These are phyloP conservation scores for Candida sp. DNA, from an alignment of 1,139 yeast species.

Conservation along the genomic window DNA sequence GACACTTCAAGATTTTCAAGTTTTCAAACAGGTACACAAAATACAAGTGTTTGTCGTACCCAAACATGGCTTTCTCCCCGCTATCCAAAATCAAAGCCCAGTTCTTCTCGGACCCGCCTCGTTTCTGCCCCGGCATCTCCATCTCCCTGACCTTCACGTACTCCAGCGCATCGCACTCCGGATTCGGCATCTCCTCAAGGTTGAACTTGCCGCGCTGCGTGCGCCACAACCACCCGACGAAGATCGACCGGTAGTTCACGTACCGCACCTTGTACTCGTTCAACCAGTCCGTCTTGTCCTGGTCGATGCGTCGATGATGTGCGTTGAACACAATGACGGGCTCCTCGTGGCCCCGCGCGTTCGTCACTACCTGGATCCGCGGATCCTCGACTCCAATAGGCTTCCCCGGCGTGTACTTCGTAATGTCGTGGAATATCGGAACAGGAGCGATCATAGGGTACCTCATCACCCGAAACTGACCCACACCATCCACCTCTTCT, in stretches of 20 bases:
- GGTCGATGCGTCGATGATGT: conserved; percentile 23
- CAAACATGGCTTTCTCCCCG: conserved; percentile 17
- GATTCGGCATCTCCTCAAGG: conserved; percentile 23
- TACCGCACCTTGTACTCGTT: conserved; percentile 17
- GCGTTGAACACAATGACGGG: conserved; percentile 37
- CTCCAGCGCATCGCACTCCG: conserved; percentile 19
- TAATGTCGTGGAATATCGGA: conserved; percentile 32
- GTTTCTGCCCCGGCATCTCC: conserved; percentile 20
- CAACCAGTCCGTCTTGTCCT: conserved; percentile 13
- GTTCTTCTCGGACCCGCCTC: conserved; percentile 27
- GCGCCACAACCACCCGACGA: conserved; percentile 43
- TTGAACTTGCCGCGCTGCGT: conserved; percentile 31
- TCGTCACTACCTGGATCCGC: conserved; percentile 34
- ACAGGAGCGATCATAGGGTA: conserved; percentile 32
- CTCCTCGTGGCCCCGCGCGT: conserved; percentile 33
- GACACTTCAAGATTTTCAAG: conserved; percentile 31
- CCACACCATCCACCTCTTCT: not conserved
- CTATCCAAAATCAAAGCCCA: conserved; percentile 34
- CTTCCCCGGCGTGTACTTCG: conserved; percentile 19
- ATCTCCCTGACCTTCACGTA: conserved; percentile 30
- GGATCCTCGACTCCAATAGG: conserved; percentile 56
- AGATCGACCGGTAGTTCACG: conserved; percentile 32
- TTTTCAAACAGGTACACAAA: conserved; percentile 32
- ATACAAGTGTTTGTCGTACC: conserved; percentile 28
- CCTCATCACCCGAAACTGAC: conserved; percentile 15